Base-by-base conservation (phyloP, 2,329 filamentous ascomycete species). In the Botrytis squamosa region DNA sequence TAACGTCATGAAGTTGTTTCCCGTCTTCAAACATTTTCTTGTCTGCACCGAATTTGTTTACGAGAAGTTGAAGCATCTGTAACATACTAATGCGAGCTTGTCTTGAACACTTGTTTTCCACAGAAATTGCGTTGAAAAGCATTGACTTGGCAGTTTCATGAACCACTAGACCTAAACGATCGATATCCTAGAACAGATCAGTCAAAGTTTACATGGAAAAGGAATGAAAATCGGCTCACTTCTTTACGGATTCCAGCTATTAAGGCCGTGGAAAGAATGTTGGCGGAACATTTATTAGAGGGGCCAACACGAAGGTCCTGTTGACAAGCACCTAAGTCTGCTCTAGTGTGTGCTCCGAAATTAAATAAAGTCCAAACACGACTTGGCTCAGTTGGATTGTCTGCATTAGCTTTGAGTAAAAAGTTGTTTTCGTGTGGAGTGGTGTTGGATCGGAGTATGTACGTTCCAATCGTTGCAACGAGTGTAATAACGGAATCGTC, bases 41-140 rank as follows among this genome's bases (percentile, higher is more conserved):
- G n/a, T 75, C 52, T 9, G 77, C 79, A 55, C 70, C 69, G 40
- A 80, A 81, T 55, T 81, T 81, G 67, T 80, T 81, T 20, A 81
- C 73, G 0, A 80, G 64, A 7, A 81, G 71, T 59, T 81, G 79
- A 4, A 80, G 59, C 40, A 77, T 74, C 38, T 73, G 75, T 7
- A 80, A 67, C 68, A 80, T 78, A 18, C 77, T 75, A 3, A 76
- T 73, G 12, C 74, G 76, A n/a, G 74, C 73, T 29, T 75, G 66
- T 29, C 62, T 71, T 14, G 78, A 75, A 55, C 75, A 68, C 3
- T 74, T 42, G 25, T 62, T 74, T 8, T 75, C 33, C 5, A 72
- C 46, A 16, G 74, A 75, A 46, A 77, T 71, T 0, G 77, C 75
- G 64, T 78, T 78, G 20, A 64, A 46, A 29, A 80, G 75, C 77